A percentile compares a stretch with the other conserved stretches of the same genome.
phyloP scores from a whole-genome alignment of 371 early-diverging fungal genomes.

The Synchytrium microbalum region DNA sequence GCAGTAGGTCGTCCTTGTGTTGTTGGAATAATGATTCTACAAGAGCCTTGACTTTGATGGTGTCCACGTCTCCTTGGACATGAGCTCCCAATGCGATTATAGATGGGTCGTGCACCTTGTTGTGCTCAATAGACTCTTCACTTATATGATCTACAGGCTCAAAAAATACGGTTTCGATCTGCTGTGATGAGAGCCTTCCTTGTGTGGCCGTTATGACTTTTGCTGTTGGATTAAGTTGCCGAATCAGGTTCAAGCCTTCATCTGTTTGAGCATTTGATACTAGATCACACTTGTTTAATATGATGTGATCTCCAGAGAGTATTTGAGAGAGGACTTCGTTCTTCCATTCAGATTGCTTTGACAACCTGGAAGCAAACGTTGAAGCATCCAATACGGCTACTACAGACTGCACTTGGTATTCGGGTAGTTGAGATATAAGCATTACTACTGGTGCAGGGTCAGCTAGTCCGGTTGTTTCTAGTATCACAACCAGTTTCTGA shows the following conservation, averaged over 20 bases:
- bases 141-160: neutral
- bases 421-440: conserved; percentile 2
- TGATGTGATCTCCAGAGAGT: conserved; percentile 23
- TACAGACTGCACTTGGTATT: neutral
- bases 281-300: conserved; percentile 34
- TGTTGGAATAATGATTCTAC: no score
- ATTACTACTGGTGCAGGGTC: conserved; percentile 29
- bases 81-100: neutral
- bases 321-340: conserved; percentile 34
- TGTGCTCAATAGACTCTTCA: neutral
- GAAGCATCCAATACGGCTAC: neutral
- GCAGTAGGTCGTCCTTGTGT: neutral
- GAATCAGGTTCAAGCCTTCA: neutral
- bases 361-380: neutral
- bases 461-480: conserved; percentile 33
- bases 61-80: neutral
- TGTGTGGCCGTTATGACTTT: neutral
- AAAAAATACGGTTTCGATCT: neutral
- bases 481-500: conserved; percentile 19
- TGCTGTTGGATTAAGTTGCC: neutral
- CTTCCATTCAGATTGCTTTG: conserved; percentile 17
- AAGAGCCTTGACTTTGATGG: neutral
- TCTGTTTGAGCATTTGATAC: conserved; percentile 6
- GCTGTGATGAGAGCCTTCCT: neutral
- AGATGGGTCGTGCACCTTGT: neutral